Evolutionary conservation across 345 rosid genomes (phyloP).

Genomic region (Arabidopsis thaliana): TAIR10.1 NC_003076.8:26512501-26513000

Average conservation of each 20-base stretch:
- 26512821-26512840: constrained; percentile 1
- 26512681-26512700: constrained; percentile 31
- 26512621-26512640: constrained; percentile 15
- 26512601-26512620: background rate
- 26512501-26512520: background rate
- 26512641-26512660: constrained; percentile 25
- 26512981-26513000: background rate
- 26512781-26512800: constrained; percentile 18
- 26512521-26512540: background rate
- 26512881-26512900: background rate
- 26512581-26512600: background rate
- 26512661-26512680: constrained; percentile 6
- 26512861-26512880: background rate
- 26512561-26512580: background rate
- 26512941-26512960: background rate
- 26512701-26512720: background rate
- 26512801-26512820: constrained; percentile 12
- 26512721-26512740: background rate
- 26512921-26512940: background rate
- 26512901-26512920: background rate
- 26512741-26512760: background rate
- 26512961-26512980: no score
- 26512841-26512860: background rate
- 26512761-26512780: background rate
- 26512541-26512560: background rate